Evolutionary conservation across 306 rosid genomes (phyloP).

Genomic region (Quercus berberidifolia): DNA sequence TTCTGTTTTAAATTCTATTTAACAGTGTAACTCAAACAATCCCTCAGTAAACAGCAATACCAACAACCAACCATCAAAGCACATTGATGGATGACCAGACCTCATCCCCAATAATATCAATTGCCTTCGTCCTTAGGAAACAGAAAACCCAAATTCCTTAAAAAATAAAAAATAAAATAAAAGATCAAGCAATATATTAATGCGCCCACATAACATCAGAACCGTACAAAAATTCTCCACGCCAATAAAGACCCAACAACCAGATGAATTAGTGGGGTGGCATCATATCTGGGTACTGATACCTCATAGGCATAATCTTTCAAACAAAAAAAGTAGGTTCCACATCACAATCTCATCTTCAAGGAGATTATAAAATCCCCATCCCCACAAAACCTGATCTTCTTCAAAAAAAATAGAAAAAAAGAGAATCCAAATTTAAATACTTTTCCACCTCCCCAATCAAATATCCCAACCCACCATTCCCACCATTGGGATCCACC

Average conservation of each 20-base stretch:
- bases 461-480: background rate
- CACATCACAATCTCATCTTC: slow-evolving; percentile 8
- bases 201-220: background rate
- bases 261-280: background rate
- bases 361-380: background rate
- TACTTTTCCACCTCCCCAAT: slow-evolving; percentile 3
- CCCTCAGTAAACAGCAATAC: too few relatives aligned
- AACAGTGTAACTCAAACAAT: too few relatives aligned
- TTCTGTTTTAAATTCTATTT: too few relatives aligned
- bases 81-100: too few relatives aligned
- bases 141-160: background rate
- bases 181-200: background rate
- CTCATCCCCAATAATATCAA: too few relatives aligned
- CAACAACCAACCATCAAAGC: too few relatives aligned
- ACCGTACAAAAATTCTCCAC: background rate
- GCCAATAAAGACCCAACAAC: background rate
- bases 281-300: background rate
- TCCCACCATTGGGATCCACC: background rate
- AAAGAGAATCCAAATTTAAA: background rate
- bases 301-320: background rate
- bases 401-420: background rate
- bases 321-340: background rate
- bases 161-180: too few relatives aligned
- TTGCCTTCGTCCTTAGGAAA: too few relatives aligned
- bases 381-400: slow-evolving; percentile 4